Base-by-base conservation (phyloP, 139 green algal genomes). In the Gonium pectorale region DNA sequence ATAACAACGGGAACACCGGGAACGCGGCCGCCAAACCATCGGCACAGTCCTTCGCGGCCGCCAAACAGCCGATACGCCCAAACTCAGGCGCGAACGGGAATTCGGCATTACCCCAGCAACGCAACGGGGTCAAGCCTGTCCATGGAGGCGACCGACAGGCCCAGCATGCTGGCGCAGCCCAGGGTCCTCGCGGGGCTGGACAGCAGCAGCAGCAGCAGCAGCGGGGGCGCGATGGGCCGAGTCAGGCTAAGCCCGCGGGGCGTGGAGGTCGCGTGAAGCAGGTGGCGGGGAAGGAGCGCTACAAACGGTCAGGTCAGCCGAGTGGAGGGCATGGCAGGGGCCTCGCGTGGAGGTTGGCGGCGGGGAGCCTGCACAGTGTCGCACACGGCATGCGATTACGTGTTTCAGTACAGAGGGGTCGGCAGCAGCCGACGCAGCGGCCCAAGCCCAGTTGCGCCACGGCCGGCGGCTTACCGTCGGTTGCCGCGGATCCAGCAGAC, bases 251-350 rank as follows among this genome's bases (percentile, higher is more conserved):
- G 56, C 17, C 56, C 6, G 22, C 27, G 6, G 62, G 62, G 8
- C 29, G 62, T 29, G 33, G 62, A 15, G 62, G 33, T 11, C 62
- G 62, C 5, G 11, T 49, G 13, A 29, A 51, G 72, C 72, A 80
- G 33, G 51, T 41, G 51, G 35, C 51, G 33, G 72, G 72, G 3
- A 80, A 67, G 51, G 72, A 80, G 19, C 72, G 72, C 52, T 67
- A 40, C 72, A 80, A 80, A 37, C 26, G 31, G 17, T 44, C 46
- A 66, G 71, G 71, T 79, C 19, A 29, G 69, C 29, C 26, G 38
- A n/a, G n/a, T n/a, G n/a, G n/a, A n/a, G n/a, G n/a, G n/a, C n/a
- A n/a, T n/a, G n/a, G n/a, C n/a, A n/a, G n/a, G n/a, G n/a, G n/a
- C n/a, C n/a, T n/a, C n/a, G n/a, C n/a, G n/a, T n/a, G n/a, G n/a